Base-by-base conservation (phyloP, 805 yeast species). In the Zygoascus flipseniorum region DNA sequence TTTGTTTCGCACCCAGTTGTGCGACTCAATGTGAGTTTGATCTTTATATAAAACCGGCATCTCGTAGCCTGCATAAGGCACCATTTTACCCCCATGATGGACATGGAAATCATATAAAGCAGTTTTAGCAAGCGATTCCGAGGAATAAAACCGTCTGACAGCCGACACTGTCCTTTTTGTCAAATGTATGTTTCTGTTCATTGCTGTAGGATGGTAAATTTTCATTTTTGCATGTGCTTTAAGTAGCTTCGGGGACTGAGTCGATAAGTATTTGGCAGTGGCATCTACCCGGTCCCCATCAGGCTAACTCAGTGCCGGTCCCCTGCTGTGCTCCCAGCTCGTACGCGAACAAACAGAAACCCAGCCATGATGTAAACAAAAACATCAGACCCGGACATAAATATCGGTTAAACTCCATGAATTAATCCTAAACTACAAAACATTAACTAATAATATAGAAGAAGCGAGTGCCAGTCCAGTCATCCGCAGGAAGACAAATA, bases 61-160 rank as follows among this genome's bases (percentile, higher is more conserved):
- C 47, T 84, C 80, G 64, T 80, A 93, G n/a, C 97, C 97, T 16
- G 98, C 98, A 70, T 87, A 93, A 46, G 95, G 95, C 3, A 90
- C 98, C 84, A 93, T 84, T 53, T 86, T 89, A 13, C 89, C 99
- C 5, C 89, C 92, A 47, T 81, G 73, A 53, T 79, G 78, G 37
- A 84, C 73, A 67, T 93, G 97, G 23, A 89, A 75, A 54, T 85
- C 89, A 67, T 85, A 81, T 43, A 93, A 74, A 4, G 98, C 95
- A 1, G 98, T 93, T 60, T 74, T 80, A 31, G 49, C 51, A 43
- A 66, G 54, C 10, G 46, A 56, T 31, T 60, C 50, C 43, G 58
- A 35, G n/a, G 57, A 50, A 53, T 56, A 47, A 39, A 53, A 47
- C 39, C 57, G 32, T 14, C 51, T 23, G 9, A 23, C 49, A 35